Evolutionary conservation across 768 basidiomycete genomes (phyloP).

Genomic region (Suillus americanus): DNA sequence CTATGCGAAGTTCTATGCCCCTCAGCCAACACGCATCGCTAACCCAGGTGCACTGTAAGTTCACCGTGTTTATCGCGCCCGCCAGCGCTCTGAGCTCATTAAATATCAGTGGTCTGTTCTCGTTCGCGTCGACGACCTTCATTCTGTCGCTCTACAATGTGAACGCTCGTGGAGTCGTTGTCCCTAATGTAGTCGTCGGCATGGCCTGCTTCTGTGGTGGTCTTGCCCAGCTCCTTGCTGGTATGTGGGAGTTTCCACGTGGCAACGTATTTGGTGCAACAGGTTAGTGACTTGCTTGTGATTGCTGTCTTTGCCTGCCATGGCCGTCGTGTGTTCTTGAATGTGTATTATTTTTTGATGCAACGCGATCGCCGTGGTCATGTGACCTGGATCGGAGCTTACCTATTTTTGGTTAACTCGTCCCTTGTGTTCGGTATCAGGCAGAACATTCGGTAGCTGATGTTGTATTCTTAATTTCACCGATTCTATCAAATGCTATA

Average conservation of each 20-base stretch:
- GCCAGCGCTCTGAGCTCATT: background rate
- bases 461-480: background rate
- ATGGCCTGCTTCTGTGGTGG: constrained; percentile 89
- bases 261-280: constrained; percentile 74
- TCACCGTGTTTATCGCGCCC: background rate
- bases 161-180: constrained; percentile 47
- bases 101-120: constrained; percentile 63
- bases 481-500: no score
- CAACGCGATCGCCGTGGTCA: background rate
- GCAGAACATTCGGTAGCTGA: background rate
- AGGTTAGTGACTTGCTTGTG: constrained; percentile 42
- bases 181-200: constrained; percentile 75
- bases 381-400: constrained; percentile 1
- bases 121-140: constrained; percentile 82
- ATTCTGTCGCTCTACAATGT: constrained; percentile 77
- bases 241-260: constrained; percentile 83
- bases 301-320: no score
- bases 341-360: background rate
- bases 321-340: background rate
- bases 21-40: constrained; percentile 41
- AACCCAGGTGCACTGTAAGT: constrained; percentile 51
- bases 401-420: background rate
- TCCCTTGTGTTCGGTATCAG: background rate
- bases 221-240: constrained; percentile 81
- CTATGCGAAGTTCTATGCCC: constrained; percentile 13